Evolutionary conservation across 768 basidiomycete species (phyloP).

Genomic region (Lactarius pseudohatsudake): DNA sequence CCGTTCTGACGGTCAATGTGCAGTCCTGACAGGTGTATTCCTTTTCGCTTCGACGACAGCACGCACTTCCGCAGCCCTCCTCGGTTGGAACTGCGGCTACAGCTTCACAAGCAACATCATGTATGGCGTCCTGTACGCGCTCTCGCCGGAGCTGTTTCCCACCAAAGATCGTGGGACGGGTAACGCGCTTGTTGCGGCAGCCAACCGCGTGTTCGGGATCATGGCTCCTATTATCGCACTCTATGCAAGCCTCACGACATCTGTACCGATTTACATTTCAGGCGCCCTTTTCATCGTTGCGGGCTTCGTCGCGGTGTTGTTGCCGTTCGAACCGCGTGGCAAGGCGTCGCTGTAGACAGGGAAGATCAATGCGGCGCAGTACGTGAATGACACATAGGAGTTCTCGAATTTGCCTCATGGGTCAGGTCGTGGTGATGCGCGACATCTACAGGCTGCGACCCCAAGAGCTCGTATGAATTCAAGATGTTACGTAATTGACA

Average conservation of each 20-base stretch:
- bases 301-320: slow-evolving; percentile 47
- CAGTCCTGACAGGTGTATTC: slow-evolving; percentile 55
- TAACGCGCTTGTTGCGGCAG: slow-evolving; percentile 50
- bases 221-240: slow-evolving; percentile 55
- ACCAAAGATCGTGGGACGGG: slow-evolving; percentile 56
- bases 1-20: background rate
- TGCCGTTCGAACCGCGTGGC: slow-evolving; percentile 59
- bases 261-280: slow-evolving; percentile 55
- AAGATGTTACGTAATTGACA: background rate
- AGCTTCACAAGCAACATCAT: slow-evolving; percentile 56
- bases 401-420: background rate
- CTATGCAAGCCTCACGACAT: slow-evolving; percentile 47
- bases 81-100: slow-evolving; percentile 61
- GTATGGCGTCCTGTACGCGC: slow-evolving; percentile 48
- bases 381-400: background rate
- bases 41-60: slow-evolving; percentile 59
- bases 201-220: slow-evolving; percentile 61
- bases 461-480: background rate
- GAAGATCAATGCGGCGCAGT: background rate
- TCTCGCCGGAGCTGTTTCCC: slow-evolving; percentile 54
- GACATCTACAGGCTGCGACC: background rate
- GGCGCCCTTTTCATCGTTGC: slow-evolving; percentile 53
- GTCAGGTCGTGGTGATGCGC: background rate
- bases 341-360: slow-evolving; percentile 46
- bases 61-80: slow-evolving; percentile 48